Percentiles rank a stretch among this genome's conserved stretches.
These are phyloP conservation scores for Tricholomella constricta DNA, from an alignment of 768 basidiomycete species.

Conservation along the genomic window DNA sequence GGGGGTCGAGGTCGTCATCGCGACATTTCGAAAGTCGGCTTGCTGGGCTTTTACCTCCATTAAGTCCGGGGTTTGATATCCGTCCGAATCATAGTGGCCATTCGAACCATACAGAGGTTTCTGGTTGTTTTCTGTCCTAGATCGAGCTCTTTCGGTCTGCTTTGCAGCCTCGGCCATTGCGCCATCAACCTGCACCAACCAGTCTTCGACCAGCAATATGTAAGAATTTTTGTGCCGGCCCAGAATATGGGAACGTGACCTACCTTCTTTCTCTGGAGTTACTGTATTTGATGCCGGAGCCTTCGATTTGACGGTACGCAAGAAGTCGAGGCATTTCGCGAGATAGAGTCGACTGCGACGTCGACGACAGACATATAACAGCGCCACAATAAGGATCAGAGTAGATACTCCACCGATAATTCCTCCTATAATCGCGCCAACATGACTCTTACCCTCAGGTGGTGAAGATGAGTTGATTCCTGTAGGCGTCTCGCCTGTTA, in stretches of 20 bases:
- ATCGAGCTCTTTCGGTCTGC: conserved; percentile 7
- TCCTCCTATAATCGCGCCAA: no score
- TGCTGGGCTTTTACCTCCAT: neutral
- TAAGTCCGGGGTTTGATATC: neutral
- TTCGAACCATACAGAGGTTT: neutral
- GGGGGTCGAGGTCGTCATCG: neutral
- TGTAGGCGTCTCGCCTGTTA: no score
- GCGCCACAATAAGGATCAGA: neutral
- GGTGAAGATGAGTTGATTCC: no score
- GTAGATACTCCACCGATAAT: no score
- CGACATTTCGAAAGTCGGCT: neutral
- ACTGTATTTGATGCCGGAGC: neutral
- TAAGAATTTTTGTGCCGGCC: neutral
- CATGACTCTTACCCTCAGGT: no score
- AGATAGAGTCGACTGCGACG: neutral
- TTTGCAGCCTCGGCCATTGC: conserved; percentile 7
- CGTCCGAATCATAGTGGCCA: neutral
- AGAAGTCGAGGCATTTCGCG: neutral
- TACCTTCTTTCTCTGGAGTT: conserved; percentile 3
- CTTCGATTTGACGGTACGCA: neutral
- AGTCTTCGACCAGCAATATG: conserved; percentile 2
- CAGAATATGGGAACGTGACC: no score
- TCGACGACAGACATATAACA: conserved; percentile 4
- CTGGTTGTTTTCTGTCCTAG: neutral
- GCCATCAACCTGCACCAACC: neutral